Base-by-base conservation (phyloP, 2,329 filamentous ascomycete genomes). In the Botrytis hyacinthi region DNA sequence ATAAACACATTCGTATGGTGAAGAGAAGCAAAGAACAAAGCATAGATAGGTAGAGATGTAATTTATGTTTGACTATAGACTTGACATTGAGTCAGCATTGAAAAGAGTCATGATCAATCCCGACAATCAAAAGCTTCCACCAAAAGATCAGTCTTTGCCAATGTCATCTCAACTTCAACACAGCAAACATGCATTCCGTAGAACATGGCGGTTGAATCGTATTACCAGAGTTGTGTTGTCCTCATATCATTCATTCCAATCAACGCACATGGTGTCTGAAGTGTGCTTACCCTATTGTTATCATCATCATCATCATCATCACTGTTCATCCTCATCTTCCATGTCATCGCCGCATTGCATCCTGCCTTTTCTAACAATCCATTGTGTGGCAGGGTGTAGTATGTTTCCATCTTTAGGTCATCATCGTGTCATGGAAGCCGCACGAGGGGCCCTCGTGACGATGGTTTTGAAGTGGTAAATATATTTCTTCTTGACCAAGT, bases 391-490 rank as follows among this genome's bases (percentile, higher is more conserved):
- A 20, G 32, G 18, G 18, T 32, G 32, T 70, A 79, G 35, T 73
- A 79, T 90, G 88, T 90, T 82, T 85, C 88, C 86, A 84, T 86
- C 87, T 84, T 85, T 85, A 90, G 89, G 89, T 91, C 88, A 88
- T 90, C 89, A 87, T 83, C 88, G 84, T 82, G 85, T 91, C 89
- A 87, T 91, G 89, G 85, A 85, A 86, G 86, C 85, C 84, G 82
- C 83, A 82, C 77, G 77, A 82, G 84, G 83, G 86, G 84, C 88
- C 88, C 89, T 93, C 91, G 89, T 90, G 88, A 90, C 88, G 87
- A 93, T 91, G 91, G 91, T 93, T 93, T 93, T 93, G 91, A 85
- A 91, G 89, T 88, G 88, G 90, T 69, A 87, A 82, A 82, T 75
- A 78, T 72, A 71, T 84, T 57, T 57, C 51, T 57, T 93, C 91